Evolutionary conservation across 805 yeast genomes (phyloP).

Genomic region (Schwanniomyces vanrijiae): DNA sequence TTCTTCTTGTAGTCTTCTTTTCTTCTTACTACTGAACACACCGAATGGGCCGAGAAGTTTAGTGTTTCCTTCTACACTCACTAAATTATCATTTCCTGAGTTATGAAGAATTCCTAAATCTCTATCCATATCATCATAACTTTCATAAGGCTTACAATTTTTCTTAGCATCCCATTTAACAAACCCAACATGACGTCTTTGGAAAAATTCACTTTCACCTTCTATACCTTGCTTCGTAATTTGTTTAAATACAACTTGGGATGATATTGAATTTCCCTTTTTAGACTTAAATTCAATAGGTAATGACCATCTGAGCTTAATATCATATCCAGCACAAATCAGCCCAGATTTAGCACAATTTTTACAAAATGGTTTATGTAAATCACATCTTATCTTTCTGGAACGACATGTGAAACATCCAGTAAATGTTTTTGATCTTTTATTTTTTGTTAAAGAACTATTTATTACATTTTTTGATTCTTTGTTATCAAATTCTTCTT

Average conservation of each 20-base stretch:
- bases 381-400: conserved; percentile 79
- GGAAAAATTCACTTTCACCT: conserved; percentile 48
- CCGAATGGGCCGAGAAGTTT: conserved; percentile 78
- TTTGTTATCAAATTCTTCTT: neutral
- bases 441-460: conserved; percentile 6
- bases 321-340: conserved; percentile 79
- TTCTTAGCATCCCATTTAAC: conserved; percentile 65
- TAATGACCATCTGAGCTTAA: conserved; percentile 75
- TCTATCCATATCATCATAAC: conserved; percentile 82
- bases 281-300: conserved; percentile 40
- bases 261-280: conserved; percentile 26
- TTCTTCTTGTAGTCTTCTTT: conserved; percentile 28
- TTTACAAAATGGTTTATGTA: conserved; percentile 66
- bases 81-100: conserved; percentile 29
- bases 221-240: conserved; percentile 16
- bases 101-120: conserved; percentile 60
- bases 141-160: conserved; percentile 49
- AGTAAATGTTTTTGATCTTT: conserved; percentile 64
- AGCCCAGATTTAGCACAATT: conserved; percentile 68
- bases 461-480: neutral
- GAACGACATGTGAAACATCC: conserved; percentile 89
- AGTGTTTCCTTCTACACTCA: conserved; percentile 45
- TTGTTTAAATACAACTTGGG: conserved; percentile 30
- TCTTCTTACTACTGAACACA: conserved; percentile 51
- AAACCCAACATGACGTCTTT: conserved; percentile 69